These are phyloP conservation scores for Heliamphora ciliata DNA, from an alignment of 179 eudicot species.

Conservation along the genomic window DNA sequence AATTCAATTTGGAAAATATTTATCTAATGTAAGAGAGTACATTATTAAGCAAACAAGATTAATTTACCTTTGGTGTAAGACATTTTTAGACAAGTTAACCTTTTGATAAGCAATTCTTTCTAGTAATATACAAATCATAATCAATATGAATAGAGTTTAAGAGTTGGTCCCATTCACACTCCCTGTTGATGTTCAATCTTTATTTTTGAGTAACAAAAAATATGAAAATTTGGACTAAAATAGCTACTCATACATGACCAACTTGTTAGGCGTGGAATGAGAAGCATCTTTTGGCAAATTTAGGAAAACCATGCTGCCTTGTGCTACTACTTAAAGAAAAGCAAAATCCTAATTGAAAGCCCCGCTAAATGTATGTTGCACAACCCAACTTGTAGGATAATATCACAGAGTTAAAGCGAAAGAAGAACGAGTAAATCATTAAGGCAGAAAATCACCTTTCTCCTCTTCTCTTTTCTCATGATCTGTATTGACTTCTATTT, in stretches of 20 bases:
- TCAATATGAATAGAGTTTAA: not conserved
- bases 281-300: too few species aligned
- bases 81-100: not conserved
- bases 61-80: not conserved
- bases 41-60: not conserved
- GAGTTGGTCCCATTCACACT: not conserved
- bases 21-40: not conserved
- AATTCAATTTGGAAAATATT: conserved; percentile 15
- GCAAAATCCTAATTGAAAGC: not conserved
- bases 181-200: not conserved
- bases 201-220: not conserved
- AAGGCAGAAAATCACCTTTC: not conserved
- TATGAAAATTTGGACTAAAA: not conserved
- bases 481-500: not conserved
- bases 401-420: not conserved
- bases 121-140: not conserved
- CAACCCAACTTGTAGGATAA: not conserved
- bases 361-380: not conserved
- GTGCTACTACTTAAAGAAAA: not conserved
- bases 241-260: not conserved
- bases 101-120: not conserved
- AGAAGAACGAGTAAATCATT: not conserved
- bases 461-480: not conserved
- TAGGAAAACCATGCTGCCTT: not conserved
- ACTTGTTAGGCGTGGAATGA: too few species aligned